These are phyloP conservation scores for Pseudocercospora musae DNA, from an alignment of 2,329 filamentous ascomycete genomes.

Conservation along the genomic window DNA sequence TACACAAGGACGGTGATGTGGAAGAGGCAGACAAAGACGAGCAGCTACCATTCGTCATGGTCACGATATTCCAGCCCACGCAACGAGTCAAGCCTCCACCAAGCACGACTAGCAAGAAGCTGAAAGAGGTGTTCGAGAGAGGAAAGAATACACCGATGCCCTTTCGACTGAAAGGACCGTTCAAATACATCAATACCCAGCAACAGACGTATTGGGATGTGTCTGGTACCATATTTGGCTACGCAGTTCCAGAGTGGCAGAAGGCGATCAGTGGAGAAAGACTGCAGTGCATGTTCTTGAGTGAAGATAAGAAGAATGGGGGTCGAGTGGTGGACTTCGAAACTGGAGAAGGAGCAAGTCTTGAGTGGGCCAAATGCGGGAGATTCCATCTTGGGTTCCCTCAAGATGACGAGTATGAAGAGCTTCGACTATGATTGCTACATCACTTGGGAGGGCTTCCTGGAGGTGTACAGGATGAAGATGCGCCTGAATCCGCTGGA, in stretches of 20 bases:
- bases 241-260: conserved; percentile 41
- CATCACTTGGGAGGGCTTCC: not conserved
- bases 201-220: conserved; percentile 33
- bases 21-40: conserved; percentile 34
- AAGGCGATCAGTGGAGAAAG: conserved; percentile 40
- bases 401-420: conserved; percentile 41
- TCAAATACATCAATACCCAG: conserved; percentile 35
- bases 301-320: conserved; percentile 34
- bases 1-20: conserved; percentile 34
- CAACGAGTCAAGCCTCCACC: conserved; percentile 31
- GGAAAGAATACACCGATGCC: conserved; percentile 41
- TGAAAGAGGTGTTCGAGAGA: conserved; percentile 29
- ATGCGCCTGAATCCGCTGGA: not conserved
- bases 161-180: conserved; percentile 38
- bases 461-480: not conserved
- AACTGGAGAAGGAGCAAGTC: conserved; percentile 32
- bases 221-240: conserved; percentile 42
- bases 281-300: conserved; percentile 39
- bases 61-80: conserved; percentile 40
- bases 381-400: conserved; percentile 45
- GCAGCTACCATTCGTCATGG: conserved; percentile 41
- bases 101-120: conserved; percentile 24
- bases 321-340: conserved; percentile 40
- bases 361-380: conserved; percentile 42
- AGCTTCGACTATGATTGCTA: conserved; percentile 26